Base-by-base conservation (phyloP, 768 basidiomycete genomes). In the Phlebiopsis flavidoalba region DNA sequence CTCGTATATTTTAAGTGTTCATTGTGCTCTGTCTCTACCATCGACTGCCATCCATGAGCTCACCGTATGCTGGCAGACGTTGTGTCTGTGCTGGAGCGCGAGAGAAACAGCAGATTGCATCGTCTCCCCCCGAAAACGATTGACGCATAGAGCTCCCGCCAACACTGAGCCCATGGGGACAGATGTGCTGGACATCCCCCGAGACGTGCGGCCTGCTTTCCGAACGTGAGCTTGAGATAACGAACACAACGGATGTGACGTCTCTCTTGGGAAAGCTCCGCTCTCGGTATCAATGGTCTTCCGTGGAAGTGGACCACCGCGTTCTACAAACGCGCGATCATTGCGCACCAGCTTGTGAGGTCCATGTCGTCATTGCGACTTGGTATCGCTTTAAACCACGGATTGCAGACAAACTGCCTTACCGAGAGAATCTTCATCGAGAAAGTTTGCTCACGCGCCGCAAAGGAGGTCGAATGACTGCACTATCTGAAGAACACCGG, bases 111-210 rank as follows among this genome's bases (percentile, higher is more conserved):
- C 89, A 88, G 67, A 69, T 74, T 19, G 79, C 78, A 3, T 71
- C n/a, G n/a, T n/a, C 78, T 0, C 85, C 91, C 37, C 90, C 91
- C 0, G 73, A 77, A 58, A 83, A n/a, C n/a, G 84, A 53, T 93
- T 89, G 89, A 64, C 82, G n/a, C 45, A 73, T 88, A 50, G 63
- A 52, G 26, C 71, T 74, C 0, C 85, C 85, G n/a, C 66, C 0
- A 69, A 75, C n/a, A 72, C 76, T 15, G n/a, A n/a, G n/a, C n/a
- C n/a, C 71, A 75, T n/a, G n/a, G n/a, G 6, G 76, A 79, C 53
- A 78, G n/a, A 86, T 66, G 84, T 91, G 37, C 75, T 76, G 5
- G 70, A 74, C 49, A 71, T 89, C 47, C 87, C n/a, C 89, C 8
- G 75, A 74, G 61, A 72, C 73, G 3, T 83, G 79, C 66, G 86